Evolutionary conservation across 2,329 filamentous ascomycete genomes (phyloP).

Genomic region (Neofusicoccum umdonicola): DNA sequence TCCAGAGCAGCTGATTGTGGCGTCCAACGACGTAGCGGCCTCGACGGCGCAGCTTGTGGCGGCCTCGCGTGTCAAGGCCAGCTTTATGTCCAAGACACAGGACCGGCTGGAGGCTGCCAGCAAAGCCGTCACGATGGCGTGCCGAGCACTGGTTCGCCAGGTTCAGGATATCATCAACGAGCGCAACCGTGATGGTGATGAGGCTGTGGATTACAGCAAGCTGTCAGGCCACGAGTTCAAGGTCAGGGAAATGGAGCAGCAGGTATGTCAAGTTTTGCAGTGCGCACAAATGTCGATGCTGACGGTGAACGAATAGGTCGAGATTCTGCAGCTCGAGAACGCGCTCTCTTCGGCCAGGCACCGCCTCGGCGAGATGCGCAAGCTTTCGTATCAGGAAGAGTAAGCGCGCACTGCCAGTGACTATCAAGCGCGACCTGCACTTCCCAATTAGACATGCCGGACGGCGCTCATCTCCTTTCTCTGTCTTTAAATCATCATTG

Average conservation of each 20-base stretch:
- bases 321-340: slow-evolving; percentile 95
- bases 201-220: slow-evolving; percentile 82
- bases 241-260: slow-evolving; percentile 98
- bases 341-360: slow-evolving; percentile 73
- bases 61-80: slow-evolving; percentile 92
- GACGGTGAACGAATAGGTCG: slow-evolving; percentile 61
- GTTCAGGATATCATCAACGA: slow-evolving; percentile 93
- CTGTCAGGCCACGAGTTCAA: slow-evolving; percentile 96
- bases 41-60: slow-evolving; percentile 96
- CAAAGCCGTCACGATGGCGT: slow-evolving; percentile 89
- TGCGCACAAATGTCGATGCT: not conserved
- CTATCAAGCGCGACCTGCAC: not conserved
- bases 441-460: not conserved
- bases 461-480: not conserved
- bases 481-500: not conserved
- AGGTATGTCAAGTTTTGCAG: slow-evolving; percentile 61
- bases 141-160: slow-evolving; percentile 82
- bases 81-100: slow-evolving; percentile 96
- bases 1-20: slow-evolving; percentile 95
- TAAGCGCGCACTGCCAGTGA: slow-evolving; percentile 2
- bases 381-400: slow-evolving; percentile 89
- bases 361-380: slow-evolving; percentile 93
- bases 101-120: slow-evolving; percentile 86
- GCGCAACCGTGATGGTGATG: slow-evolving; percentile 72
- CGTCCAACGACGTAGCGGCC: slow-evolving; percentile 93